Evolutionary conservation across 768 basidiomycete species (phyloP), one percentile per base, ranked within the genome.

Genomic region (Mycena sanguinolenta): DNA sequence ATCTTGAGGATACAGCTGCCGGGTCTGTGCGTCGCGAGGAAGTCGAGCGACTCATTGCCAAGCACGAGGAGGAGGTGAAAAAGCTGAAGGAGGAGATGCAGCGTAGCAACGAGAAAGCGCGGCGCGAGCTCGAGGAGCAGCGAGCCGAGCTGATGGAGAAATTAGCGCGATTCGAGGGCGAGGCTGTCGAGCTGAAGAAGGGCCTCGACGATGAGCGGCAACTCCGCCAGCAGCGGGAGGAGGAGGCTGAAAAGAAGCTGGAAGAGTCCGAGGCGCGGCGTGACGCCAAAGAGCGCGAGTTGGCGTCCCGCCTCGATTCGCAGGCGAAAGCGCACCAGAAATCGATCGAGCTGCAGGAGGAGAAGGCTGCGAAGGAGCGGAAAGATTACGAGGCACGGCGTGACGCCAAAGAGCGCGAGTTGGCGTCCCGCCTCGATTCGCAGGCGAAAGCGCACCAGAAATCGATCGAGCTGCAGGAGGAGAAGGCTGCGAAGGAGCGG

Each of bases 21-120:
- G 52, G 52, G 14, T 53, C 52, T 17, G 52, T 53, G 52, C 52
- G 28, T 53, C 52, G 52, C 13, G 52, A 53, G 28, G 52, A 53
- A 17, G 52, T 53, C 28, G 52, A 53, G 3, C 52, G 28, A 10
- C 2, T 53, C 52, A 53, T 53, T 28, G 28, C 52, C 14, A 28
- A 53, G 52, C 52, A 53, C 28, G 32, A 28, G 52, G 28, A 53
- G 28, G 52, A 30, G 19, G 28, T 53, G 5, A 28, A 13, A 17
- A 28, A 53, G 17, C 52, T 53, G 28, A 10, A 53, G 32, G 52
- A 27, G 52, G 14, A 53, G 52, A 53, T 53, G 28, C 27, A 53
- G 52, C 8, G 32, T 27, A 53, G 52, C 52, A 53, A 53, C 28
- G 2, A 17, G 52, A 13, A 28, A 16, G 52, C 27, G 28, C 14